phyloP scores from a whole-genome alignment of 169 alveolate genomes.

The Plasmodium cynomolgi region DNA sequence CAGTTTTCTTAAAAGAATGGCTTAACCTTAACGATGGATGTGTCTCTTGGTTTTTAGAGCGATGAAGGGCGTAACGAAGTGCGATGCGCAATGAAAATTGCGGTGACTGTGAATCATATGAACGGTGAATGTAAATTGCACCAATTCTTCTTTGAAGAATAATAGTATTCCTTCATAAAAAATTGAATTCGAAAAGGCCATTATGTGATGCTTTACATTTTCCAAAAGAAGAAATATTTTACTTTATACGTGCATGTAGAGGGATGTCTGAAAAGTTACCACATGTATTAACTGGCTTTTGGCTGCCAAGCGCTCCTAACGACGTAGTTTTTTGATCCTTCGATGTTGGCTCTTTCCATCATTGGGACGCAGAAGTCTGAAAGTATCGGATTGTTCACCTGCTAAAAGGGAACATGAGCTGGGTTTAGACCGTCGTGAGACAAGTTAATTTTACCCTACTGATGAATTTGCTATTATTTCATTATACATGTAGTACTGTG shows the following conservation, averaged over 20 bases:
- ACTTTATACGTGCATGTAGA: constrained; percentile 29
- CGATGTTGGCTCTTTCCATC: constrained; percentile 88
- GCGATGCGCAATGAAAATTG: constrained; percentile 11
- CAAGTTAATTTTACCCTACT: constrained; percentile 94
- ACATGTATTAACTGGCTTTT: constrained; percentile 85
- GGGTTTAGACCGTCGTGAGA: constrained; percentile 94
- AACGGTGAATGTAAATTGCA: background rate
- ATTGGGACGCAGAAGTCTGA: constrained; percentile 85
- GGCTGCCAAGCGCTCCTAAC: constrained; percentile 96
- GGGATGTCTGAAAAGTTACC: constrained; percentile 61
- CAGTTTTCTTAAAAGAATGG: background rate
- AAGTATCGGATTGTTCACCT: constrained; percentile 87
- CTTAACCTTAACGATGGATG: background rate
- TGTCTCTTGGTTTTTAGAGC: background rate
- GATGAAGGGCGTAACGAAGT: background rate
- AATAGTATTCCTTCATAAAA: too few relatives aligned
- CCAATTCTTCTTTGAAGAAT: background rate
- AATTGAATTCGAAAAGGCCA: too few relatives aligned
- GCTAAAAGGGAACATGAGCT: constrained; percentile 84
- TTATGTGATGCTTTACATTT: constrained; percentile 22
- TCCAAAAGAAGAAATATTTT: constrained; percentile 15
- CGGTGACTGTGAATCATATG: background rate
- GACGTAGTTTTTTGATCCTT: constrained; percentile 92
- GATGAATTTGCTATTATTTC: constrained; percentile 79
- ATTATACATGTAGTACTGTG: constrained; percentile 60